Evolutionary conservation across 352 stramenopile species (phyloP).

Genomic region (Phytophthora aleatoria): DNA sequence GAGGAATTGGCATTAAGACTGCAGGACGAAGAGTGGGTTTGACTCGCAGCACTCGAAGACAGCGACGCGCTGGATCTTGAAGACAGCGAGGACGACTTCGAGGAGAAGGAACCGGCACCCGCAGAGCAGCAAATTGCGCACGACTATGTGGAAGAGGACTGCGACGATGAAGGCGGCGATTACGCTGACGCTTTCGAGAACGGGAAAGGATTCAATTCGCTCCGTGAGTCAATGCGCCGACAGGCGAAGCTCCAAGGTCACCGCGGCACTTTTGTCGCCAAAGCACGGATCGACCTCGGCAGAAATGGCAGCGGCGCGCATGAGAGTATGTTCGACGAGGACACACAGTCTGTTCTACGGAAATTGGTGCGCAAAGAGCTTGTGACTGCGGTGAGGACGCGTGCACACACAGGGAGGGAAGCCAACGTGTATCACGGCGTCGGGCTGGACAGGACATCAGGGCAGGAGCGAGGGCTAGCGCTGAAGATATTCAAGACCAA

Average conservation of each 20-base stretch:
- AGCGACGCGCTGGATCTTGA: constrained; percentile 5
- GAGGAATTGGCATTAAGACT: constrained; percentile 58
- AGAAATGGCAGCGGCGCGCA: constrained; percentile 40
- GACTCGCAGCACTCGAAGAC: constrained; percentile 14
- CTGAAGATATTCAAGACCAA: constrained; percentile 83
- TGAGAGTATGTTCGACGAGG: constrained; percentile 59
- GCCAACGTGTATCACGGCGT: constrained; percentile 59
- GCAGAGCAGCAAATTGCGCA: constrained; percentile 1
- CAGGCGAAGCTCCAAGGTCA: constrained; percentile 35
- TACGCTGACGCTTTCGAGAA: constrained; percentile 20
- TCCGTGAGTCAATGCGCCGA: constrained; percentile 30
- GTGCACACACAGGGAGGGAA: constrained; percentile 52
- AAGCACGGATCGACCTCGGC: constrained; percentile 21
- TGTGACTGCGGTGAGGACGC: constrained; percentile 46
- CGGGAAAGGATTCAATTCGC: constrained; percentile 26
- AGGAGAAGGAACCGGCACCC: constrained; percentile 17
- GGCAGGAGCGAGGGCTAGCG: constrained; percentile 27
- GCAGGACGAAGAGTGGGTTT: constrained; percentile 30
- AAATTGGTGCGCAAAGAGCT: constrained; percentile 51
- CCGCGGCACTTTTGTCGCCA: constrained; percentile 16
- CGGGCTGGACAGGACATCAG: constrained; percentile 29
- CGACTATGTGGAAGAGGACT: constrained; percentile 21
- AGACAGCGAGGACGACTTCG: constrained; percentile 16
- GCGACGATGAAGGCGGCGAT: constrained; percentile 27
- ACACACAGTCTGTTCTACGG: constrained; percentile 48